Evolutionary conservation across 495 filamentous ascomycete genomes (phyloP).

Genomic region (Penicillium macrosclerotiorum): DNA sequence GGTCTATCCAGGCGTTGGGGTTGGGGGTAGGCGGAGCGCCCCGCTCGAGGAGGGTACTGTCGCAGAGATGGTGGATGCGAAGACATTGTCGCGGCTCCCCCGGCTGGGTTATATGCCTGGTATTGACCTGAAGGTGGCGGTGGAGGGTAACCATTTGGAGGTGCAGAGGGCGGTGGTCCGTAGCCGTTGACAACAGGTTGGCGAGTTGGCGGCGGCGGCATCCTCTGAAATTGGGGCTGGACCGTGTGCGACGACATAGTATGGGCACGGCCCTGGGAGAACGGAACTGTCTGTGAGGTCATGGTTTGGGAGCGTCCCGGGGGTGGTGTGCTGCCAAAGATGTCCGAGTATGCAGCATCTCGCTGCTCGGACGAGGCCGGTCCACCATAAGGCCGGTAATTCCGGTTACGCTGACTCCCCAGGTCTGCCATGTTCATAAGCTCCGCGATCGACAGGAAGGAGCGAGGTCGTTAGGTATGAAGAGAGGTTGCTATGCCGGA

Average conservation of each 20-base stretch:
- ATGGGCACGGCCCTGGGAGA: conserved; percentile 67
- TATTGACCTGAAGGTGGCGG: conserved; percentile 40
- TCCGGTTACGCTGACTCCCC: conserved; percentile 67
- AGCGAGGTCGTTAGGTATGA: background rate
- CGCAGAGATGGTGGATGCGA: conserved; percentile 61
- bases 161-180: conserved; percentile 34
- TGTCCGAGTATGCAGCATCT: conserved; percentile 94
- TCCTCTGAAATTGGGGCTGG: conserved; percentile 47
- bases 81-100: conserved; percentile 56
- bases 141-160: conserved; percentile 39
- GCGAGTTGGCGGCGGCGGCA: conserved; percentile 57
- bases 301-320: conserved; percentile 86
- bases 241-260: conserved; percentile 74
- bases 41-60: conserved; percentile 48
- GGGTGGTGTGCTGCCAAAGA: conserved; percentile 86
- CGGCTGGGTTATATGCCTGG: conserved; percentile 39
- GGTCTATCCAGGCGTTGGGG: conserved; percentile 69
- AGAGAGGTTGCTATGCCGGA: conserved; percentile 1
- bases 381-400: conserved; percentile 64
- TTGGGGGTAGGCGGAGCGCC: conserved; percentile 58
- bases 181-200: conserved; percentile 52
- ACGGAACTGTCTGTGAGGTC: conserved; percentile 64
- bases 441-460: conserved; percentile 3
- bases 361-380: conserved; percentile 70
- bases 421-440: conserved; percentile 75